Conservation (phyloP, 163 green algal genomes). For the Scenedesmus sp. region DNA sequence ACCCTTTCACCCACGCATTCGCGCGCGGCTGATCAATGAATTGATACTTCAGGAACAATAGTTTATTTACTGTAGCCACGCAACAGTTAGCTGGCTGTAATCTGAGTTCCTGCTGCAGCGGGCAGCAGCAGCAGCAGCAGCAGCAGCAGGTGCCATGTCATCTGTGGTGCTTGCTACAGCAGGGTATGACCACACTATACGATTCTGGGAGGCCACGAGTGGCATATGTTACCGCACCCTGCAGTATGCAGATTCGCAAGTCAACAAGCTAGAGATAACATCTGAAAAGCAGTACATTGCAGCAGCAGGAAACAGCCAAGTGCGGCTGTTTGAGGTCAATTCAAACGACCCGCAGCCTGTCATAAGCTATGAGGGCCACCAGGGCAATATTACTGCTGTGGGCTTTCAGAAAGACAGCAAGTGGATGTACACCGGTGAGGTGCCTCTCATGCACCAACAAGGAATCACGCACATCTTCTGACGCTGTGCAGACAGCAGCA, state of each 20-base stretch:
- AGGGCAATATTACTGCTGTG: conserved; percentile 95
- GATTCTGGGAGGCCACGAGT: conserved; percentile 98
- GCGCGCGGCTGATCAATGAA: background rate
- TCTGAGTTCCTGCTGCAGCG: conserved; percentile 6
- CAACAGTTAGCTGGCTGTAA: background rate
- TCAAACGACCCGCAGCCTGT: conserved; percentile 89
- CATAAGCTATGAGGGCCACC: conserved; percentile 92
- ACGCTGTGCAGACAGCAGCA: too few relatives aligned
- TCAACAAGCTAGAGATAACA: conserved; percentile 99
- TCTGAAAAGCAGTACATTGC: conserved; percentile 96
- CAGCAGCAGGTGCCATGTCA: conserved; percentile 61
- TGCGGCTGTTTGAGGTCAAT: conserved; percentile 95
- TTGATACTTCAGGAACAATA: background rate
- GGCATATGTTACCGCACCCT: conserved; percentile 98
- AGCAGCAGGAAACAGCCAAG: conserved; percentile 94
- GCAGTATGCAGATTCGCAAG: conserved; percentile 95
- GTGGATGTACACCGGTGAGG: conserved; percentile 95
- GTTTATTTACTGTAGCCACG: background rate
- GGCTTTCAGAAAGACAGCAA: conserved; percentile 97
- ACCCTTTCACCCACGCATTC: too few relatives aligned
- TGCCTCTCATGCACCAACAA: background rate
- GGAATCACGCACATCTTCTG: too few relatives aligned
- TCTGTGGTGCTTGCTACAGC: conserved; percentile 96
- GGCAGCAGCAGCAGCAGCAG: conserved; percentile 32
- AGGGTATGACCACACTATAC: conserved; percentile 99